Evolutionary conservation across 163 green algal species (phyloP), one percentile per base, ranked within the genome.

Genomic region (Trebouxiophyceae sp.): DNA sequence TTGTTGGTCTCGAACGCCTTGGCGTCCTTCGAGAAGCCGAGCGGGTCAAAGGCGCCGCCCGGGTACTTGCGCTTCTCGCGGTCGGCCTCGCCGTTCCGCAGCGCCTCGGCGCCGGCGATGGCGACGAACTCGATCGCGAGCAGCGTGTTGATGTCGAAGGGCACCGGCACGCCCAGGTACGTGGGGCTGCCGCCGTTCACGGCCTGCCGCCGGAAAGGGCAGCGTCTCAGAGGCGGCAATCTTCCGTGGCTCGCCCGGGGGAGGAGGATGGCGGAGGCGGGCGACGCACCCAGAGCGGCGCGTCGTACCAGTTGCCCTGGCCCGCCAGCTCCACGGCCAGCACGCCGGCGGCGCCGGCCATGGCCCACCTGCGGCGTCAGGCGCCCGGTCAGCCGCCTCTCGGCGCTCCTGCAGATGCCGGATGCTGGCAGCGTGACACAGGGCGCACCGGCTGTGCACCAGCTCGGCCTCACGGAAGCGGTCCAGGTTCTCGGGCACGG

Each of bases 1-100:
- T 95, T 94, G 29, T 86, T 63, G 60, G 76, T 69, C 57, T 95
- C 87, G 23, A 88, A 65, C 62, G 67, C 64, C 77, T 77, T 75
- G 81, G 73, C 55, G 70, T 83, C 83, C 83, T 95, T 96, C 80
- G 74, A 70, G 58, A 91, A 81, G 78, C 90, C 90, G 31, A 96
- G 60, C 62, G 91, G 91, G 84, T 97, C 90, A 65, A 97, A 97
- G 47, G 84, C 70, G 65, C 90, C 91, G 72, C 91, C 91, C 33
- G 93, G 92, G 93, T 98, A 98, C 65, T 88, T 83, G 55, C 83
- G 71, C 81, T 90, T 87, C 63, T 79, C 77, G 32, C 68, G 45
- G 72, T 93, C 88, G 12, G 78, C 55, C 67, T 88, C 83, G 45
- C 80, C 75, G 67, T 74, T 79, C 57, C 90, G 86, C 63, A 82